Base-by-base conservation (phyloP, 257 asterid genomes). In the Cordia subcordata region DNA sequence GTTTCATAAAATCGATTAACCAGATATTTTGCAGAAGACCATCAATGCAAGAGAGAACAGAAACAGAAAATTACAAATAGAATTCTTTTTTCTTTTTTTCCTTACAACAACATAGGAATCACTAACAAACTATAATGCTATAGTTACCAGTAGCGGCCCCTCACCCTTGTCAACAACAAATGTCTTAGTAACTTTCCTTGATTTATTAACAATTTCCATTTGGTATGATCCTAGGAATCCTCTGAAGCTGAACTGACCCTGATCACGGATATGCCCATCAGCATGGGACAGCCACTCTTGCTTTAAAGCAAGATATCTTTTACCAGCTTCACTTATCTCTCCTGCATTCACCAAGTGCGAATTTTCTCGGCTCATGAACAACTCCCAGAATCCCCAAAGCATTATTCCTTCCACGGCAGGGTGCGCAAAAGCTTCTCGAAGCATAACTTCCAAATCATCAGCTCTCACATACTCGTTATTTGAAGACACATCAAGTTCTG, bases 311-410 rank as follows among this genome's bases (percentile, higher is more conserved):
- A 88, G 77, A 60, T 73, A 88, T 33, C 91, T 62, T 38, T 63
- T 75, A 9, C 96, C 98, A 8, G 98, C 94, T 70, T 77, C 94
- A 39, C 85, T 90, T 1, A 90, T 3, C 3, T 76, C 94, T 74
- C 85, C 95, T 1, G 95, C 95, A 68, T 79, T 72, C 17, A 90
- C 94, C 57, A 90, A 64, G 63, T 82, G 79, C 10, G 82, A 62
- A 42, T 91, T 79, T 13, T 81, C 78, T 17, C 98, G 68, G 61
- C 94, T 85, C 98, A 85, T 88, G 51, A 80, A 79, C 58, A 88
- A 59, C 82, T 91, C 96, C 98, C 98, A 91, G 50, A 91, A 88
- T 13, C 98, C 96, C 96, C 95, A 85, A 66, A 90, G 19, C 82
- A 87, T 65, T 1, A 90, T 70, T 8, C 98, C 98, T 13, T 87